A percentile compares a stretch with the other conserved stretches of the same genome.
These are phyloP conservation scores for Desmodesmus armatus DNA, from an alignment of 139 green algal genomes.

Conservation along the genomic window DNA sequence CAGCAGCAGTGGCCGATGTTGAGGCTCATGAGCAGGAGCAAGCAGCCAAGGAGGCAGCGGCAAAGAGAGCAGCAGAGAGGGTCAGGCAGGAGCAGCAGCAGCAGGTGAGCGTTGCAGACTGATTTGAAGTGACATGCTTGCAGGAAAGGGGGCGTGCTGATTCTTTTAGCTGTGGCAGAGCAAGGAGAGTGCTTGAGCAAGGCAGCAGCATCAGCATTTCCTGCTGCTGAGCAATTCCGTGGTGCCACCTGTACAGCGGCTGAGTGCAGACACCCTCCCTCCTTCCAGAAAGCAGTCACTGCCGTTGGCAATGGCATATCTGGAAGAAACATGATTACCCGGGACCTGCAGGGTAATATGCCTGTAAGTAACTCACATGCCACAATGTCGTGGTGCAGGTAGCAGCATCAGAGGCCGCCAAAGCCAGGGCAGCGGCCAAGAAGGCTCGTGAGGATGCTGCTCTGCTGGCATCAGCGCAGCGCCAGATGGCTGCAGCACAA, in stretches of 20 bases:
- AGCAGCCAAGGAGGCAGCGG: not conserved
- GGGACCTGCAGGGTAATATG: too few relatives aligned
- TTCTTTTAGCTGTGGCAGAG: not conserved
- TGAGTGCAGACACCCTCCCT: too few relatives aligned
- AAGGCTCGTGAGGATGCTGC: constrained; percentile 23
- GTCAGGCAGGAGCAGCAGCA: constrained; percentile 9
- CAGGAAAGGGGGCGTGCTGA: not conserved
- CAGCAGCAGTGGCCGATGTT: not conserved
- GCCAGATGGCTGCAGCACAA: constrained; percentile 13
- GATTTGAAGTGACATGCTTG: not conserved
- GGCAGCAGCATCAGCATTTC: not conserved
- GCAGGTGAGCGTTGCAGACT: not conserved
- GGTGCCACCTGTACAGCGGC: not conserved
- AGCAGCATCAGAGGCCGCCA: not conserved
- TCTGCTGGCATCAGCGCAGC: not conserved
- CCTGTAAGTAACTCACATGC: too few relatives aligned
- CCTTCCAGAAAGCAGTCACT: too few relatives aligned
- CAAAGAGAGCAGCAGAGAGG: constrained; percentile 6
- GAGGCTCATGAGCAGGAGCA: constrained; percentile 3
- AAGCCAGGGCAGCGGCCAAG: constrained; percentile 21
- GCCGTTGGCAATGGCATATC: too few relatives aligned
- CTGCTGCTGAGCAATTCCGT: not conserved
- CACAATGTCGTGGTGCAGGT: not conserved
- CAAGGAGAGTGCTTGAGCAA: not conserved
- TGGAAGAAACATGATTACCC: too few relatives aligned